phyloP scores from a whole-genome alignment of 495 filamentous ascomycete species.

The Lepraria neglecta region DNA sequence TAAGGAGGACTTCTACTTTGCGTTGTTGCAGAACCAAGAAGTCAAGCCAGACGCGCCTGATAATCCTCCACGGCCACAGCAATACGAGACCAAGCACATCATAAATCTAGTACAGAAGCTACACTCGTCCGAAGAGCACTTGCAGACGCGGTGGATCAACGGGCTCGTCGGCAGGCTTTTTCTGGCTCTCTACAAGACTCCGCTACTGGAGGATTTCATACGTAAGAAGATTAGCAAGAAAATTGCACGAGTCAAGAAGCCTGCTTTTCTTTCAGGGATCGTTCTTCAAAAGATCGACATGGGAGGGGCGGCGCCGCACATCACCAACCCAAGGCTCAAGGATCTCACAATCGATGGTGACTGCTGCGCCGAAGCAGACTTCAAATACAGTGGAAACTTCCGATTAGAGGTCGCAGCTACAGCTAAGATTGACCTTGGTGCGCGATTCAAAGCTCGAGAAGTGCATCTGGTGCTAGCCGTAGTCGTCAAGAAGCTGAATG shows the following conservation, averaged over 20 bases:
- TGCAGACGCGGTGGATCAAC: slow-evolving; percentile 93
- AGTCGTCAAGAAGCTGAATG: slow-evolving; percentile 77
- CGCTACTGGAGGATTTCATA: slow-evolving; percentile 69
- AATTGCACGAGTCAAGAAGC: slow-evolving; percentile 87
- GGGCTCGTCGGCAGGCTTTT: slow-evolving; percentile 83
- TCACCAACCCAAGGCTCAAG: slow-evolving; percentile 82
- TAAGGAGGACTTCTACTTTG: slow-evolving; percentile 97
- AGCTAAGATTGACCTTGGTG: slow-evolving; percentile 81
- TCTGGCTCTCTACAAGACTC: slow-evolving; percentile 77
- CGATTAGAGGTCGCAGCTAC: slow-evolving; percentile 82
- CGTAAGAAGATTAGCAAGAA: slow-evolving; percentile 89
- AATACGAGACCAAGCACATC: slow-evolving; percentile 78
- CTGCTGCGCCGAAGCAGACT: slow-evolving; percentile 73
- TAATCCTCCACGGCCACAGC: slow-evolving; percentile 61
- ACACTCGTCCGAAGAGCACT: slow-evolving; percentile 85
- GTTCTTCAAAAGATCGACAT: slow-evolving; percentile 75
- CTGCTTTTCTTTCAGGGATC: slow-evolving; percentile 78
- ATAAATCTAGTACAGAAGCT: slow-evolving; percentile 79
- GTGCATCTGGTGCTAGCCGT: slow-evolving; percentile 85
- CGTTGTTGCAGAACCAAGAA: slow-evolving; percentile 78
- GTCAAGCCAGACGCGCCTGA: slow-evolving; percentile 50
- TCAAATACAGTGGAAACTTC: slow-evolving; percentile 85
- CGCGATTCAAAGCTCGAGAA: slow-evolving; percentile 81
- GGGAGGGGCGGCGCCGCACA: slow-evolving; percentile 77
- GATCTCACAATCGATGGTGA: slow-evolving; percentile 90